These are phyloP conservation scores for Hyphopichia khmerensis DNA, from an alignment of 1,139 yeast genomes.

Conservation along the genomic window DNA sequence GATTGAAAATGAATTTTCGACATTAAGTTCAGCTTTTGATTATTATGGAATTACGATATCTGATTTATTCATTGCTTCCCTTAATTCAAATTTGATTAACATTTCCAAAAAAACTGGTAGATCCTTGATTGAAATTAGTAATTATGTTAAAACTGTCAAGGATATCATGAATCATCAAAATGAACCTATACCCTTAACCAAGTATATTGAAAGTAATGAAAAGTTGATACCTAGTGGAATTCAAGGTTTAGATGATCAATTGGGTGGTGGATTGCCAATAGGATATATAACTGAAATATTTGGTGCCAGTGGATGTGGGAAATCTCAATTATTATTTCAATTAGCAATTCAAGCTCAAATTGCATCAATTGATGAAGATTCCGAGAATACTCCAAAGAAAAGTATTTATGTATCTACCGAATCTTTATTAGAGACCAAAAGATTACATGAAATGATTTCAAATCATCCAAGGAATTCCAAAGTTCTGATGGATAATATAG, in stretches of 20 bases:
- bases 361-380: slow-evolving; percentile 8
- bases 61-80: not conserved
- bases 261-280: slow-evolving; percentile 69
- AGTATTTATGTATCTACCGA: slow-evolving; percentile 79
- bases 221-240: slow-evolving; percentile 59
- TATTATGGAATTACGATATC: slow-evolving; percentile 1
- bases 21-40: not conserved
- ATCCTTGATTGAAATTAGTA: not conserved
- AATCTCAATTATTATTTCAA: slow-evolving; percentile 74
- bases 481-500: slow-evolving; percentile 49
- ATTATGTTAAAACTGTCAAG: not conserved
- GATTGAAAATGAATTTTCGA: slow-evolving; percentile 2
- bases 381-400: slow-evolving; percentile 13
- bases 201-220: not conserved
- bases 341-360: slow-evolving; percentile 58
- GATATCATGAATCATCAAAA: not conserved
- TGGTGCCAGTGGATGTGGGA: slow-evolving; percentile 86
- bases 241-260: slow-evolving; percentile 47
- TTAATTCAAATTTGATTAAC: not conserved
- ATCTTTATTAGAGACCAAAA: slow-evolving; percentile 61
- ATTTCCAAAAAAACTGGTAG: slow-evolving; percentile 3
- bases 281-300: slow-evolving; percentile 75
- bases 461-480: slow-evolving; percentile 16
- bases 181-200: not conserved
- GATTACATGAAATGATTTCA: slow-evolving; percentile 41